Base-by-base conservation (phyloP, 2,329 filamentous ascomycete species). In the Cephalotrichum gorgonifer region DNA sequence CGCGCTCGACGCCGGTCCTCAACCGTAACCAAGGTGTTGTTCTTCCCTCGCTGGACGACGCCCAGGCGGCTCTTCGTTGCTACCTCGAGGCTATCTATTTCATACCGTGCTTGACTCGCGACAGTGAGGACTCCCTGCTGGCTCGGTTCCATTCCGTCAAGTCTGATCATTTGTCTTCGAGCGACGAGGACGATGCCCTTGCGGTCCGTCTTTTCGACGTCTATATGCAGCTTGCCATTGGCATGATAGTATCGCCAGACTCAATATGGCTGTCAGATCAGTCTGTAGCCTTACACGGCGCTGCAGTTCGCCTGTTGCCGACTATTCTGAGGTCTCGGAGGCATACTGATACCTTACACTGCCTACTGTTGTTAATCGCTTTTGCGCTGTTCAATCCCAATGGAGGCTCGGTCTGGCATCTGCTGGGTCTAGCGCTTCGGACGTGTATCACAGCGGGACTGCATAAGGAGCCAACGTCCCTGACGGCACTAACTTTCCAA, bases 101-200 rank as follows among this genome's bases (percentile, higher is more conserved):
- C 12, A 22, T 39, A 8, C 35, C 35, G 17, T 39, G 35, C 17
- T 20, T 39, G n/a, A 7, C 17, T 22, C 35, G 17, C 4, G 57
- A 68, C 0, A 68, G 68, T 1, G 69, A 72, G 4, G 70, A 73
- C 51, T 63, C 58, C 1, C 54, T 73, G 1, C 56, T 73, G 3
- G 63, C 72, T 20, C 69, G 70, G 6, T 65, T 68, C 1, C 72
- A 72, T 44, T 70, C 72, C 50, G 54, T 72, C 44, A 65, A 59
- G 20, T 62, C 65, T 1, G 69, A 72, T 20, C n/a, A 22, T 9
- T 20, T 8, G 20, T 3, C 17, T 2, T 22, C 35, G 4, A 20
- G 12, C 7, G 39, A 61, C 72, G 57, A 69, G 68, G 0, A 69
- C 22, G 35, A 4, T 22, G n/a, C 17, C 17, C 4, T 11, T 20